Evolutionary conservation across 805 yeast genomes (phyloP), one percentile per base, ranked within the genome.

Genomic region (Isabelozyma pseudorhagii): DNA sequence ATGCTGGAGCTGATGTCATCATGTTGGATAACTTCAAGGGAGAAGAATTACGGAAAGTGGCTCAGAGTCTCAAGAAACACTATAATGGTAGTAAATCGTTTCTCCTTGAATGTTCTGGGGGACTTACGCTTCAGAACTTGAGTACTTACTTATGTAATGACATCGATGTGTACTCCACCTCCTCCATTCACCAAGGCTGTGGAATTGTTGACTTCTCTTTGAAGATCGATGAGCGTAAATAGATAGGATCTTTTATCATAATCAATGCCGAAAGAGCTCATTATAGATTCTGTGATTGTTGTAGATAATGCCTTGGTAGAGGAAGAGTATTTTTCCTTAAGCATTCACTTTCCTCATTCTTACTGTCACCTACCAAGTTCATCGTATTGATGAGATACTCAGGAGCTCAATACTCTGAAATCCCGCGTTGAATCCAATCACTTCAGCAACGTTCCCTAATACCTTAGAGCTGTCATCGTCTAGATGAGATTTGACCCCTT

Each of bases 1-100:
- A 74, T 13, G 96, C 97, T 1, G 97, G 98, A 10, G 97, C 97
- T 0, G 98, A 92, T 66, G 88, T 93, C 17, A 85, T 93, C 52
- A 92, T 92, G 98, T 78, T 92, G 61, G 98, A 92, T 63, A 92
- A 92, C 66, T 93, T 93, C 66, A 63, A 76, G 4, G 89, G 90
- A 2, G 80, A 76, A 0, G 86, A 77, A 14, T 73, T 92, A 50
- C 82, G 79, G 53, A 56, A 62, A 0, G 93, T 86, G 15, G 96
- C 97, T 0, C 63, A 63, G 28, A 77, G 68, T 54, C 70, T 92
- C 53, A 90, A 85, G 64, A 50, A 58, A 2, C 74, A 74, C 56
- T 89, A 88, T 83, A 58, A 63, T 3, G 74, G 75, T 13, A 63
- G 62, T 48, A 78, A 75, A 50, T 58, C 72, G 1, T 90, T 89